Evolutionary conservation across 2,329 filamentous ascomycete species (phyloP).

Genomic region (Ophiostoma sp.): DNA sequence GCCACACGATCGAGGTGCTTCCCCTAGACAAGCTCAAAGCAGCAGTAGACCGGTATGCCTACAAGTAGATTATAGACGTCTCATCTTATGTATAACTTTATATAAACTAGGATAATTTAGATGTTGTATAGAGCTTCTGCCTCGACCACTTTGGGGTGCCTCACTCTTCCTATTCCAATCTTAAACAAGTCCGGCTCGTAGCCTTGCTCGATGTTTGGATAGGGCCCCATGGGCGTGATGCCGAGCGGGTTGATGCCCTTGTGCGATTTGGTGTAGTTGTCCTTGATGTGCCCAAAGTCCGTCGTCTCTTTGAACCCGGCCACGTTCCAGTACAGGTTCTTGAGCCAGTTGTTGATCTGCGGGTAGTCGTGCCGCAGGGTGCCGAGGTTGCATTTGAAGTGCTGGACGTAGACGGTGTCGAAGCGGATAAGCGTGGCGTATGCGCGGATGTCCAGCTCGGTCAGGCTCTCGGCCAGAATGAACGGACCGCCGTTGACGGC

Average conservation of each 20-base stretch:
- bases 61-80: constrained; percentile 24
- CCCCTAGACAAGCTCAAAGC: constrained; percentile 26
- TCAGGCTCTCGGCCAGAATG: constrained; percentile 50
- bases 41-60: background rate
- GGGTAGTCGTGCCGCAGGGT: constrained; percentile 57
- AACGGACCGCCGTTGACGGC: constrained; percentile 43
- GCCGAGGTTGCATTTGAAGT: constrained; percentile 62
- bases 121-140: background rate
- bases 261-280: constrained; percentile 58
- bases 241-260: constrained; percentile 53
- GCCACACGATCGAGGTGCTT: constrained; percentile 21
- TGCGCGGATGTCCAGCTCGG: constrained; percentile 54
- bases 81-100: background rate
- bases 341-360: constrained; percentile 56
- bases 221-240: constrained; percentile 60
- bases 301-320: constrained; percentile 53
- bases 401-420: constrained; percentile 58
- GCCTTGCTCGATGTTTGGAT: constrained; percentile 50
- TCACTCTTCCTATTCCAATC: constrained; percentile 44
- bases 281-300: constrained; percentile 63
- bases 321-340: constrained; percentile 53
- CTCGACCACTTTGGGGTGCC: constrained; percentile 38
- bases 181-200: constrained; percentile 47
- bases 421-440: constrained; percentile 57
- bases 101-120: too few species aligned